A percentile compares a stretch with the other conserved stretches of the same genome.
These are phyloP conservation scores for Hemileccinum impolitum DNA, from an alignment of 768 basidiomycete species.

Conservation along the genomic window DNA sequence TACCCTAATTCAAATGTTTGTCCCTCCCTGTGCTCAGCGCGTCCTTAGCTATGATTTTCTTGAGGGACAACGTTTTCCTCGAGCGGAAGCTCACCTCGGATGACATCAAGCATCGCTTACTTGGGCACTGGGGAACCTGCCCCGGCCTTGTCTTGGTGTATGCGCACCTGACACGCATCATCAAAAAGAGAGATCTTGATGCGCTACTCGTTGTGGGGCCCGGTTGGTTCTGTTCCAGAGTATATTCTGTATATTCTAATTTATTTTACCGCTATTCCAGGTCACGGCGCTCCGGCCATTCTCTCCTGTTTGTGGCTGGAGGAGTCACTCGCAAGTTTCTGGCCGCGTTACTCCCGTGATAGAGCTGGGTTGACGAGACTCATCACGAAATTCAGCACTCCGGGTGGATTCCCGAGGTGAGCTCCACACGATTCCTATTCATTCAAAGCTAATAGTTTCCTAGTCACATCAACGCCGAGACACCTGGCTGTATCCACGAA, in stretches of 20 bases:
- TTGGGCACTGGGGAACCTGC: conserved; percentile 85
- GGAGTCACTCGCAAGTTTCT: conserved; percentile 59
- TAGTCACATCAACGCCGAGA: conserved; percentile 77
- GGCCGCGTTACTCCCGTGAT: conserved; percentile 57
- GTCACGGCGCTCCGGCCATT: conserved; percentile 85
- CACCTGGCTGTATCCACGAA: conserved; percentile 89
- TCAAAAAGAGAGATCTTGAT: conserved; percentile 57
- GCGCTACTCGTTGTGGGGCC: conserved; percentile 80
- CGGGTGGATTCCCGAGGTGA: conserved; percentile 80
- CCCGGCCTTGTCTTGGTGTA: conserved; percentile 71
- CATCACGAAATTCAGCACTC: conserved; percentile 71
- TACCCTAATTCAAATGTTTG: not conserved
- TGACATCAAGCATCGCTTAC: conserved; percentile 76
- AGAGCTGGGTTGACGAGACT: conserved; percentile 60
- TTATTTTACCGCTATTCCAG: conserved; percentile 22
- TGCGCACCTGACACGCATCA: conserved; percentile 67
- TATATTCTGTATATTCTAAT: not conserved
- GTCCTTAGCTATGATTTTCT: conserved; percentile 74
- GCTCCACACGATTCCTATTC: conserved; percentile 6
- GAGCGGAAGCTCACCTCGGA: conserved; percentile 55
- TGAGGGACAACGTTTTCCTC: conserved; percentile 68
- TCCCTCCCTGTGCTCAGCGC: not conserved
- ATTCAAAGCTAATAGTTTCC: not conserved
- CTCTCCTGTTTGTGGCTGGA: conserved; percentile 88
- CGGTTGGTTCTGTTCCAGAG: conserved; percentile 35